phyloP scores from a whole-genome alignment of 2,329 filamentous ascomycete species.

The Didymella arachidicola region DNA sequence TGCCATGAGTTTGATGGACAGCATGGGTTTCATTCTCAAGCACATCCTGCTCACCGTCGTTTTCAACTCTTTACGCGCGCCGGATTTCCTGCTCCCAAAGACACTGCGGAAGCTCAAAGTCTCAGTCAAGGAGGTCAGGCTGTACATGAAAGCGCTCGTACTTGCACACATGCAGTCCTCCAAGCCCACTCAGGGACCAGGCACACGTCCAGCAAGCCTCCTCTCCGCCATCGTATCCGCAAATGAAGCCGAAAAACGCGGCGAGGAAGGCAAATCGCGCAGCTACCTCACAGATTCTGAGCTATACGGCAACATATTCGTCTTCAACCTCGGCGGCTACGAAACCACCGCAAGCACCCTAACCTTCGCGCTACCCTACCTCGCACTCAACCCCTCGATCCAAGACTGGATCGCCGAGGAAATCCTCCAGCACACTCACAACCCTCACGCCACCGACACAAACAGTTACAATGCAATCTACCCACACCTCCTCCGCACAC shows the following conservation, averaged over 20 bases:
- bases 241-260: slow-evolving; percentile 28
- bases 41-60: slow-evolving; percentile 25
- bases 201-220: slow-evolving; percentile 31
- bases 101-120: slow-evolving; percentile 22
- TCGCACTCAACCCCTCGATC: slow-evolving; percentile 56
- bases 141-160: slow-evolving; percentile 32
- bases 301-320: slow-evolving; percentile 60
- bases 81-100: slow-evolving; percentile 24
- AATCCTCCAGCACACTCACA: slow-evolving; percentile 26
- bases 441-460: slow-evolving; percentile 3
- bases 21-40: slow-evolving; percentile 27
- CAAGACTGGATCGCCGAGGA: slow-evolving; percentile 59
- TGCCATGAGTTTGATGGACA: slow-evolving; percentile 27
- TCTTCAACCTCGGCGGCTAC: slow-evolving; percentile 60
- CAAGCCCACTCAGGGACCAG: background rate
- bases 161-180: slow-evolving; percentile 24
- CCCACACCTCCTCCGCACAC: slow-evolving; percentile 44
- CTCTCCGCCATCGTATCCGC: slow-evolving; percentile 30
- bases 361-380: slow-evolving; percentile 53
- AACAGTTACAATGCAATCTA: slow-evolving; percentile 51
- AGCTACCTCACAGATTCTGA: slow-evolving; percentile 44
- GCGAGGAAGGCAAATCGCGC: slow-evolving; percentile 3
- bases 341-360: slow-evolving; percentile 60
- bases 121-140: slow-evolving; percentile 21
- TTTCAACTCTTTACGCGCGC: slow-evolving; percentile 25